Evolutionary conservation across 2,329 filamentous ascomycete genomes (phyloP).

Genomic region (Nannizziopsis arthrosporioides): DNA sequence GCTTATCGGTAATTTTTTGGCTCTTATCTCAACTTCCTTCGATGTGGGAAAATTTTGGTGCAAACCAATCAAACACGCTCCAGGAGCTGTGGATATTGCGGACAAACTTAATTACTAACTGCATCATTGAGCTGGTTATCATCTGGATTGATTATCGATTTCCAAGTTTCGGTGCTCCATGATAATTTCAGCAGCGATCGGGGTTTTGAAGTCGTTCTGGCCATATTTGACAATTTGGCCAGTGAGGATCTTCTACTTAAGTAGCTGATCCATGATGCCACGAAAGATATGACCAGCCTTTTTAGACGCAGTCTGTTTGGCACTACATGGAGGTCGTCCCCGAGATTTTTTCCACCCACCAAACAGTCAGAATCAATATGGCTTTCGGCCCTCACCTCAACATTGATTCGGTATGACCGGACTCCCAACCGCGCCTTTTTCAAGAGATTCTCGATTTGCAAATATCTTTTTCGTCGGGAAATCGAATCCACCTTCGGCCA

Average conservation of each 20-base stretch:
- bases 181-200: neutral
- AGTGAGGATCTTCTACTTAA: conserved; percentile 3
- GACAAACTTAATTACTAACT: no score
- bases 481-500: no score
- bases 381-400: conserved; percentile 17
- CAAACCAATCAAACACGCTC: conserved; percentile 27
- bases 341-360: conserved; percentile 12
- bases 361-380: conserved; percentile 12
- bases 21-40: conserved; percentile 8
- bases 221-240: neutral
- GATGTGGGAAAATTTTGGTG: conserved; percentile 22
- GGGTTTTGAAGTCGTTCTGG: conserved; percentile 13
- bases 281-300: conserved; percentile 36
- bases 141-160: neutral
- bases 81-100: neutral
- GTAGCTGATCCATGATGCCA: conserved; percentile 32
- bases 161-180: conserved; percentile 6
- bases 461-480: no score
- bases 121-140: no score
- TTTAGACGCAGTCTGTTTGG: conserved; percentile 37
- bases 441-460: no score
- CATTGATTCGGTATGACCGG: conserved; percentile 5
- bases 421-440: neutral
- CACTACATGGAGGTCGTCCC: conserved; percentile 19
- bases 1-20: conserved; percentile 5